Evolutionary conservation across 495 filamentous ascomycete species (phyloP), one percentile per base, ranked within the genome.

Genomic region (Penicillium maclennaniae): DNA sequence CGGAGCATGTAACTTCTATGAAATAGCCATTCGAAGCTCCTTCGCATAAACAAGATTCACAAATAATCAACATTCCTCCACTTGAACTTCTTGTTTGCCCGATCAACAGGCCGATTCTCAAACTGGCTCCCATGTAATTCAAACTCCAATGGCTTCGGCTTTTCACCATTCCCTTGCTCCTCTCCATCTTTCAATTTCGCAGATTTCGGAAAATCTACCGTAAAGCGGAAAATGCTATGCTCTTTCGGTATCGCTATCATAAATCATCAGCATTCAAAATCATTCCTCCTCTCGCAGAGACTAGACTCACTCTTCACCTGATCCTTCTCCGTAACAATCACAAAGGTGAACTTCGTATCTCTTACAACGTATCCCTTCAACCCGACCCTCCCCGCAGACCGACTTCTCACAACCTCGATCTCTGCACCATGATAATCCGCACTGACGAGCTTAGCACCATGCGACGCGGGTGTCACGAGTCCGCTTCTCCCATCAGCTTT

Each of bases 51-150:
- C 31, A 34, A 12, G 10, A 12, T 12, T 81, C 66, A 95, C 16
- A 95, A 66, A 60, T 86, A 84, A 38, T 82, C 79, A 16, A 86
- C 69, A 53, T 85, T 87, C 59, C 85, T 84, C 60, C 73, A 72
- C 70, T 93, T 96, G 70, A 95, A 92, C 70, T 97, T 96, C 74
- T 86, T 92, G 56, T 86, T 91, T 27, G 87, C 89, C 34, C 93
- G 75, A 62, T 97, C 91, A 7, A 87, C 84, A 9, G 92, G 83
- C 26, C 89, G 80, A 59, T 83, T 86, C 76, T 87, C 79, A 63
- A 97, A 93, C 59, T 92, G 88, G 53, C 86, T 86, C 15, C 93
- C 93, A 58, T 92, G 85, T 1, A 97, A 72, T 69, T 97, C 91
- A 59, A 97, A 95, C 4, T 87, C 78, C 60, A 97, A 69, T 12